A percentile compares a stretch with the other conserved stretches of the same genome.
These are phyloP conservation scores for Rostrohypoxylon terebratum DNA, from an alignment of 495 filamentous ascomycete genomes.

Conservation along the genomic window DNA sequence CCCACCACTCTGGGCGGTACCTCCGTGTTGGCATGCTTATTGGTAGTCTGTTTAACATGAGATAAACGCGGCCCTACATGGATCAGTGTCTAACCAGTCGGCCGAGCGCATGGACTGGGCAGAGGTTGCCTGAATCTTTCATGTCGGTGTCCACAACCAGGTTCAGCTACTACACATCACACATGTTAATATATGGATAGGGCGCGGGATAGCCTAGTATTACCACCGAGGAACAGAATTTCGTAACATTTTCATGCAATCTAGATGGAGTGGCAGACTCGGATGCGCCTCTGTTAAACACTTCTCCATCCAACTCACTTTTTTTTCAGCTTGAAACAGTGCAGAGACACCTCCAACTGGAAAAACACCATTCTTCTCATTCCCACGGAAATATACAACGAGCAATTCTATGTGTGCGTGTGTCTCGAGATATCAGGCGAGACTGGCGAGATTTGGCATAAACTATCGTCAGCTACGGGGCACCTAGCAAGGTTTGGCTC, in stretches of 20 bases:
- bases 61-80: conserved; percentile 33
- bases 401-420: conserved; percentile 2
- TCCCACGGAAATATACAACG: conserved; percentile 6
- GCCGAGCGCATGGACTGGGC: conserved; percentile 20
- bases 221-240: conserved; percentile 3
- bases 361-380: background rate
- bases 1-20: conserved; percentile 36
- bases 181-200: conserved; percentile 19
- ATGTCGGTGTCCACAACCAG: conserved; percentile 41
- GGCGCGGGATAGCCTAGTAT: background rate
- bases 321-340: conserved; percentile 11
- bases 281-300: conserved; percentile 7
- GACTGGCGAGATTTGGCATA: conserved; percentile 27
- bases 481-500: conserved; percentile 6
- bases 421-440: conserved; percentile 34
- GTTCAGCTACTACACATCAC: conserved; percentile 23
- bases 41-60: conserved; percentile 37
- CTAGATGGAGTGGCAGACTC: conserved; percentile 33
- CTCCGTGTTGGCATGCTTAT: conserved; percentile 30
- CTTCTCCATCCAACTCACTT: background rate
- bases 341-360: background rate
- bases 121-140: conserved; percentile 15
- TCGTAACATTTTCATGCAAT: conserved; percentile 13
- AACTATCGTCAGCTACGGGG: conserved; percentile 30
- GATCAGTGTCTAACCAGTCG: conserved; percentile 30